phyloP scores from a whole-genome alignment of 768 basidiomycete genomes.

The Leccinum subtestaceum region DNA sequence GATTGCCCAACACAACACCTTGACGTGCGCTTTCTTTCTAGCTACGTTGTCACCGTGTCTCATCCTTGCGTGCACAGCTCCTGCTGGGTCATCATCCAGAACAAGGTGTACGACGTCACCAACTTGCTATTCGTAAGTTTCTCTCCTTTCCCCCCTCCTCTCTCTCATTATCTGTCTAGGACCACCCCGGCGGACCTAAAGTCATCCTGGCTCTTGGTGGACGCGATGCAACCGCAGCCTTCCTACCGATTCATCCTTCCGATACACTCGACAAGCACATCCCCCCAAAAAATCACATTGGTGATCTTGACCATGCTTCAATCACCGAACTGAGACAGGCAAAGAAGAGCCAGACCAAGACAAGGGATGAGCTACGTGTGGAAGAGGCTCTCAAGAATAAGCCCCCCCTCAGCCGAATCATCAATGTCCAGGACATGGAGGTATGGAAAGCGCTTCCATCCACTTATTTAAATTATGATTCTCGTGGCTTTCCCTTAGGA shows the following conservation, averaged over 20 bases:
- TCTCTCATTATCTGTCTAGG: slow-evolving; percentile 35
- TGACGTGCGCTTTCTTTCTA: slow-evolving; percentile 37
- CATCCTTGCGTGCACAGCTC: slow-evolving; percentile 42
- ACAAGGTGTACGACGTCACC: slow-evolving; percentile 84
- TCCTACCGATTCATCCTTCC: slow-evolving; percentile 82
- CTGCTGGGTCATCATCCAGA: slow-evolving; percentile 82
- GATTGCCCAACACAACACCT: slow-evolving; percentile 57
- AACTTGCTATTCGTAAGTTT: slow-evolving; percentile 64
- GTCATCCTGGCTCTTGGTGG: slow-evolving; percentile 86
- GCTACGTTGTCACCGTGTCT: not conserved
- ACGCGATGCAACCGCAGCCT: slow-evolving; percentile 74
- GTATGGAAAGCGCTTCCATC: slow-evolving; percentile 32
- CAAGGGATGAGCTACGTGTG: slow-evolving; percentile 69
- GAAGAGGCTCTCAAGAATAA: slow-evolving; percentile 56
- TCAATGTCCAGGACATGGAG: slow-evolving; percentile 83
- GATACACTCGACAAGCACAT: slow-evolving; percentile 75
- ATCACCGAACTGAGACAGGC: slow-evolving; percentile 36
- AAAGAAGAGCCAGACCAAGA: slow-evolving; percentile 46
- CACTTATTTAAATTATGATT: not conserved
- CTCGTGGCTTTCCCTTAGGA: slow-evolving; percentile 37
- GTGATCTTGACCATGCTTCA: slow-evolving; percentile 52
- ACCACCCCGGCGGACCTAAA: slow-evolving; percentile 78
- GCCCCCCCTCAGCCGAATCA: slow-evolving; percentile 65
- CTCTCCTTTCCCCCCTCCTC: not conserved
- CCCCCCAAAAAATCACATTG: slow-evolving; percentile 68